These are phyloP conservation scores for Betula pendula DNA, from an alignment of 306 rosid genomes.

Conservation along the genomic window DNA sequence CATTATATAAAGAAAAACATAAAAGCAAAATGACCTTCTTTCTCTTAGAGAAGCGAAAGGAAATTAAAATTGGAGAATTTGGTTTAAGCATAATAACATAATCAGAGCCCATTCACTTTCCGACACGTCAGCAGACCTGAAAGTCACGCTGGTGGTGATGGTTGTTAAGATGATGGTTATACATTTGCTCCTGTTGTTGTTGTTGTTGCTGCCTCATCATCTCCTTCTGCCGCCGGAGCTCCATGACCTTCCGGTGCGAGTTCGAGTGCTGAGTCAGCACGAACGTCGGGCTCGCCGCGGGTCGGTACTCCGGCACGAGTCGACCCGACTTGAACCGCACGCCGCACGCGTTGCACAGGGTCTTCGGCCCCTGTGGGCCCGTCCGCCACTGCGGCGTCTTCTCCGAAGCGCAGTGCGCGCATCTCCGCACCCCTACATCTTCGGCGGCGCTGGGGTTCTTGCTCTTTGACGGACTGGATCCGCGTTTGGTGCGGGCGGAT, in stretches of 20 bases:
- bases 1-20: not conserved
- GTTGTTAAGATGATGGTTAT: slow-evolving; percentile 24
- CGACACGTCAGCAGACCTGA: slow-evolving; percentile 38
- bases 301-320: slow-evolving; percentile 63
- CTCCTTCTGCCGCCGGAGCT: slow-evolving; percentile 57
- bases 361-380: slow-evolving; percentile 69
- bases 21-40: too few species aligned
- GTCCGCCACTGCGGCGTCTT: slow-evolving; percentile 78
- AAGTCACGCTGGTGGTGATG: slow-evolving; percentile 26
- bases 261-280: slow-evolving; percentile 66
- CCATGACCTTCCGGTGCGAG: slow-evolving; percentile 68
- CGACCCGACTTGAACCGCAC: slow-evolving; percentile 67
- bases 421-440: slow-evolving; percentile 24
- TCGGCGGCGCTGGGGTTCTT: not conserved
- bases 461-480: not conserved
- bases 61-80: not conserved
- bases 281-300: slow-evolving; percentile 66
- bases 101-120: not conserved
- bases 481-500: slow-evolving; percentile 34
- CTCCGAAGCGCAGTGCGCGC: slow-evolving; percentile 58
- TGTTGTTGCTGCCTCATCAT: slow-evolving; percentile 3
- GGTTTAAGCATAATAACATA: slow-evolving; percentile 3
- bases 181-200: slow-evolving; percentile 3
- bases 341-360: slow-evolving; percentile 71
- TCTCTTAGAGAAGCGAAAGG: not conserved